These are phyloP conservation scores for Sporodiniella umbellata DNA, from an alignment of 371 early-diverging fungal genomes.

Conservation along the genomic window DNA sequence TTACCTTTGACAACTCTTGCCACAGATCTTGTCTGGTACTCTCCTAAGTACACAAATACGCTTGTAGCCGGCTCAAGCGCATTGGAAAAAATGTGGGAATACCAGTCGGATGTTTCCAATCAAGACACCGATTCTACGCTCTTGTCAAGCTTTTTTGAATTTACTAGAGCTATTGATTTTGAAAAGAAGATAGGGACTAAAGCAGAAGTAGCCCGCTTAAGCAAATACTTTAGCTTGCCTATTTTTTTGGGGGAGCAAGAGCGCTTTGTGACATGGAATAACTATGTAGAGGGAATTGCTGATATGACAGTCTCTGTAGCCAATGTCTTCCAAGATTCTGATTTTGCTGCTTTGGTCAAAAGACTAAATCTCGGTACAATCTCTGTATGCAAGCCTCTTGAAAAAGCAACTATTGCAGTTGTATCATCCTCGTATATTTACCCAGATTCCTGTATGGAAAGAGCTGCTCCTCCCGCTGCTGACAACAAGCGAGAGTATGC, in stretches of 20 bases:
- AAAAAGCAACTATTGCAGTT: conserved; percentile 38
- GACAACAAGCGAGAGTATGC: conserved; percentile 60
- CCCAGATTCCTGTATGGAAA: conserved; percentile 53
- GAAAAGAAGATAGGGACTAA: conserved; percentile 12
- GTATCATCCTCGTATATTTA: conserved; percentile 56
- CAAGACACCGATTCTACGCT: conserved; percentile 8
- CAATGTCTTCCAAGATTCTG: conserved; percentile 30
- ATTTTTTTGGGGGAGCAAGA: conserved; percentile 21
- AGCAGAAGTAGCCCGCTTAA: conserved; percentile 10
- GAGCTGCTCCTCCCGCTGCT: conserved; percentile 43
- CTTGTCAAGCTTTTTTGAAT: conserved; percentile 28
- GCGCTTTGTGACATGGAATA: conserved; percentile 26
- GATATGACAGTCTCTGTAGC: conserved; percentile 21
- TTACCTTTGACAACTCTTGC: conserved; percentile 2
- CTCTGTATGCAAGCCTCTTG: conserved; percentile 16
- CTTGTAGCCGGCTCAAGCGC: conserved; percentile 24
- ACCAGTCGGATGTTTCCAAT: conserved; percentile 4
- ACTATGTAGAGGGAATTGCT: conserved; percentile 26
- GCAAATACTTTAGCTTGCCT: conserved; percentile 3
- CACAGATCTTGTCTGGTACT: conserved; percentile 27
- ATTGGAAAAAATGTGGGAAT: conserved; percentile 9
- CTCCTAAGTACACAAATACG: conserved; percentile 10
- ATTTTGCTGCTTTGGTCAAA: conserved; percentile 18
- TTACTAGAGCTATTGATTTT: conserved; percentile 18
- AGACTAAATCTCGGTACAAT: conserved; percentile 2